Evolutionary conservation across 1,284 basidiomycete species (phyloP).

Genomic region (Exsudoporus floridanus): DNA sequence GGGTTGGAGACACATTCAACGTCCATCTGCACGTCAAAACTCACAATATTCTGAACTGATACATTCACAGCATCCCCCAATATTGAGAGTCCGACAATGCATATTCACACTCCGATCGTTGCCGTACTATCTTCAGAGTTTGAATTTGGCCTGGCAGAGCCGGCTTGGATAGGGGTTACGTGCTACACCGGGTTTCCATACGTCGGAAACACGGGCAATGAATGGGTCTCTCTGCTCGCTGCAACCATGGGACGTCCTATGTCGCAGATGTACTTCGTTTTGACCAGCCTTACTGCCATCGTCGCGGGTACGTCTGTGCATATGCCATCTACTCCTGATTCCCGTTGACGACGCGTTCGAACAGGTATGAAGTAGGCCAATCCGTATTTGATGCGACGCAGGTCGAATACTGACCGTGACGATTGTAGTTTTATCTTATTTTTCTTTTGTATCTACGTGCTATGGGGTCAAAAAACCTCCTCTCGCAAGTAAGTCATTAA

Average conservation of each 20-base stretch:
- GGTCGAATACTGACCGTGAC: neutral
- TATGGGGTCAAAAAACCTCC: slow-evolving; percentile 12
- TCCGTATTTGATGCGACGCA: neutral
- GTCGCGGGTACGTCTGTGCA: slow-evolving; percentile 11
- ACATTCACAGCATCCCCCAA: too few species aligned
- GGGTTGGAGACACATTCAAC: too few species aligned
- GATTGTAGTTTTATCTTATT: slow-evolving; percentile 22
- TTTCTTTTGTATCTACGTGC: slow-evolving; percentile 25
- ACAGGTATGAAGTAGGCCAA: slow-evolving; percentile 24
- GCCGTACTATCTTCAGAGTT: too few species aligned
- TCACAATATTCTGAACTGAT: too few species aligned
- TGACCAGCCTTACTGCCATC: slow-evolving; percentile 9
- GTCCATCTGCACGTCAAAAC: too few species aligned
- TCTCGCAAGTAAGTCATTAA: slow-evolving; percentile 8
- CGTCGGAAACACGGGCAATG: neutral
- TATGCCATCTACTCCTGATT: neutral
- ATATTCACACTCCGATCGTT: too few species aligned
- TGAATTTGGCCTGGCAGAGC: too few species aligned
- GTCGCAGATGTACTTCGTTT: slow-evolving; percentile 13
- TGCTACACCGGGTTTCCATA: too few species aligned
- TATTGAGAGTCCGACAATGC: too few species aligned
- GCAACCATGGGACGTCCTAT: slow-evolving; percentile 9
- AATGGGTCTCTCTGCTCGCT: neutral
- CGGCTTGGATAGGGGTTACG: too few species aligned
- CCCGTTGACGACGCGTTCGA: neutral